Percentiles rank a stretch among this genome's conserved stretches.
Conservation (phyloP, 2,329 filamentous ascomycete genomes). For the Exophiala bonariae region DNA sequence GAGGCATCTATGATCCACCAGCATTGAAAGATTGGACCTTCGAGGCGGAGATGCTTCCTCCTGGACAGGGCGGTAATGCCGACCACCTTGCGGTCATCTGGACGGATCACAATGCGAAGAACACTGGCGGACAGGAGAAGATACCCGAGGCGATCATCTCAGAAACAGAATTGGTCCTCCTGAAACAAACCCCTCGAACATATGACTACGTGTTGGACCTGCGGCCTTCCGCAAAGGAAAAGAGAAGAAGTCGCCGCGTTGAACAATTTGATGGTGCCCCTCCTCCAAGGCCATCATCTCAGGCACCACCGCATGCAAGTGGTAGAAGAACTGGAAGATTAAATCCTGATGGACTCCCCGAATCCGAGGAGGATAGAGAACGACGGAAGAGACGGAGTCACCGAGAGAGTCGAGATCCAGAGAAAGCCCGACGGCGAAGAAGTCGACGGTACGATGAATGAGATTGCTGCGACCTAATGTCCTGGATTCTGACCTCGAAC, state of each 20-base stretch:
- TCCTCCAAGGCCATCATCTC: neutral
- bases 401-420: constrained; percentile 14
- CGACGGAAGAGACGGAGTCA: constrained; percentile 4
- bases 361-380: constrained; percentile 6
- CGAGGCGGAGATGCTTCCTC: constrained; percentile 16
- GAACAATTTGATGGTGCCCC: constrained; percentile 3
- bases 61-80: constrained; percentile 20
- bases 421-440: constrained; percentile 12
- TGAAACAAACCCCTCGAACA: constrained; percentile 22
- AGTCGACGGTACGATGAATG: constrained; percentile 17
- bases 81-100: constrained; percentile 27
- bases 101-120: constrained; percentile 19
- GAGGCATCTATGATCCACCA: constrained; percentile 26
- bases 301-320: neutral
- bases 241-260: constrained; percentile 18
- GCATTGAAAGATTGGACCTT: constrained; percentile 30
- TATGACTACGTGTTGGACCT: constrained; percentile 24
- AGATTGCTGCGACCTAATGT: too few species aligned
- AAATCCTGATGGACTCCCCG: constrained; percentile 8
- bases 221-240: constrained; percentile 15
- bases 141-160: constrained; percentile 28
- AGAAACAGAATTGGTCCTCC: constrained; percentile 26
- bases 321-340: neutral
- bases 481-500: too few species aligned
- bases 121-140: constrained; percentile 23